Evolutionary conservation across 2,329 filamentous ascomycete species (phyloP).

Genomic region (Ascomycota sp.): DNA sequence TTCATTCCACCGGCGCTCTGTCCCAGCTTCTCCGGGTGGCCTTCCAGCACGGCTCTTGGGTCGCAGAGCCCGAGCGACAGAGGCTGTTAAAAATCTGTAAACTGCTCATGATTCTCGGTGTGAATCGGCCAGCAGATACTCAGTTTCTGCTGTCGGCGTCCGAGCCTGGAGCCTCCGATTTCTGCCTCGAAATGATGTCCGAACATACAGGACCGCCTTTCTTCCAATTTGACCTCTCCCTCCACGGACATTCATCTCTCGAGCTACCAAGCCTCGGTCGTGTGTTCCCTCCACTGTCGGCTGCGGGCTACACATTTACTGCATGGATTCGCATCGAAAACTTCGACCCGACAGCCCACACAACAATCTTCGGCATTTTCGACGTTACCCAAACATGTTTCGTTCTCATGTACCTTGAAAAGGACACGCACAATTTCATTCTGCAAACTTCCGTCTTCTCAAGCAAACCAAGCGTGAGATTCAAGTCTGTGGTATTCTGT

Average conservation of each 20-base stretch:
- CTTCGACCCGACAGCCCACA: constrained; percentile 69
- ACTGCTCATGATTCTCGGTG: constrained; percentile 48
- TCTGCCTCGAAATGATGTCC: constrained; percentile 50
- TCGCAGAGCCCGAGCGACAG: constrained; percentile 31
- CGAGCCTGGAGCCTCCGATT: constrained; percentile 35
- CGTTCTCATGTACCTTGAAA: constrained; percentile 77
- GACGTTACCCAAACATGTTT: constrained; percentile 86
- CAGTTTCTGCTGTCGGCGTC: constrained; percentile 42
- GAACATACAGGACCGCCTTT: constrained; percentile 58
- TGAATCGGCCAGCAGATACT: constrained; percentile 62
- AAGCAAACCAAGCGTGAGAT: constrained; percentile 69
- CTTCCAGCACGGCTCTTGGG: constrained; percentile 25
- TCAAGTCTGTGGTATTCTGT: constrained; percentile 62
- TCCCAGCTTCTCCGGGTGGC: constrained; percentile 41
- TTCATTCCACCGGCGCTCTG: constrained; percentile 51
- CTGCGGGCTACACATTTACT: constrained; percentile 71
- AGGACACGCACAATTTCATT: constrained; percentile 82
- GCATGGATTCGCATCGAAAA: constrained; percentile 75
- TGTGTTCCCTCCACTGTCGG: constrained; percentile 58
- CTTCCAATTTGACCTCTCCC: constrained; percentile 81
- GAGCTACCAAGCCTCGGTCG: constrained; percentile 73
- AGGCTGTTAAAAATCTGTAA: constrained; percentile 45
- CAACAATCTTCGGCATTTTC: constrained; percentile 87
- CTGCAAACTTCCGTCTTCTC: constrained; percentile 85
- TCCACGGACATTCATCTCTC: constrained; percentile 71